Base-by-base conservation (phyloP, 2,329 filamentous ascomycete genomes). In the Penicillium freii region DNA sequence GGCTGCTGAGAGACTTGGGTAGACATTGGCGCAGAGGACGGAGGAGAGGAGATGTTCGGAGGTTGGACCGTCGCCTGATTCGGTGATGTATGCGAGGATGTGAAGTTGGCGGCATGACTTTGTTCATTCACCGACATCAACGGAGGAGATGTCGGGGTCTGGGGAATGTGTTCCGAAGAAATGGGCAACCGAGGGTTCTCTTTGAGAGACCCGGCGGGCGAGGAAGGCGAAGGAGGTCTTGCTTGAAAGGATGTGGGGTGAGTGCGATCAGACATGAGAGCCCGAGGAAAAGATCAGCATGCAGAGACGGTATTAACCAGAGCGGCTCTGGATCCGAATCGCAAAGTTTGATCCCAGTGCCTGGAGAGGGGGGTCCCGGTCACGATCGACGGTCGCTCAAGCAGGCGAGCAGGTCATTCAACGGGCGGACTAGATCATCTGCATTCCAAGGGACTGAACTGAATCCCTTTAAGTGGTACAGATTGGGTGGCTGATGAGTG, bases 61-160 rank as follows among this genome's bases (percentile, higher is more conserved):
- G 71, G 67, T 70, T 75, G 75, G 66, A 71, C 70, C 64, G 72
- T 73, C 69, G 74, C 70, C 72, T 77, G 72, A 65, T 74, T 73
- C 62, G 77, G 73, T 70, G 77, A 77, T 67, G 75, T 70, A 69
- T 79, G 75, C 68, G 73, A 70, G 66, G 76, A 72, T 70, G 72
- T 69, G 69, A 77, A 74, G 65, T 72, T 71, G 67, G 75, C 73
- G 71, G 73, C 78, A 80, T 80, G 75, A 66, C 74, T 79, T 69
- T 75, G 75, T 68, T 77, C 73, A 66, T 75, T 76, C 69, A 78
- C 75, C 73, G 77, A 79, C 78, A 80, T 80, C 73, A 78, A 79
- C 72, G 75, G 74, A 76, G 75, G 73, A 59, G 76, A 78, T 68
- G 71, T 75, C 62, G 73, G 73, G 38, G 73, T 73, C 58, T 74